Base-by-base conservation (phyloP, 164 flowering plant genomes). In the Sextonia rubra region DNA sequence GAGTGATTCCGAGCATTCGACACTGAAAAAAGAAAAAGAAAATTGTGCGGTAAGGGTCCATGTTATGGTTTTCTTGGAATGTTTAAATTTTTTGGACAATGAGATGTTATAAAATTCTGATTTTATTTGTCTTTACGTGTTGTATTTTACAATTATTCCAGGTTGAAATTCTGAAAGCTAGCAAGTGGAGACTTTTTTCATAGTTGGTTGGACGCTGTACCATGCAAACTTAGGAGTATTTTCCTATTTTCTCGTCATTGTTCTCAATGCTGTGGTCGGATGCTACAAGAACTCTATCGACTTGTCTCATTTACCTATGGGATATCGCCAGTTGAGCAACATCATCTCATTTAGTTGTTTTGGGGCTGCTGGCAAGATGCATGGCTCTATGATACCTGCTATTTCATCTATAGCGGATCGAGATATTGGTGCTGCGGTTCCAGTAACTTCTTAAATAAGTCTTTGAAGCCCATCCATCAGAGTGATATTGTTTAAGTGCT, bases 141-240 rank as follows among this genome's bases (percentile, higher is more conserved):
- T 37, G 8, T 73, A 70, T 12, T 30, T 70, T 29, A 3, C 9
- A 29, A 17, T 32, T 32, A 7, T 71, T 32, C n/a, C 88, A 91
- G 93, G 89, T 84, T 80, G 82, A 77, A 82, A 69, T 73, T 80
- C 79, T 81, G 74, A 78, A 64, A 72, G 76, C 74, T 69, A 64
- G 55, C 61, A 18, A 60, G 65, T 73, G 74, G 63, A 75, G 69
- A 66, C 64, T 79, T 77, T n/a, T 27, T 52, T 52, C n/a, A 52
- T 20, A 18, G 58, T 20, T 52, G 14, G 58, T 11, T 15, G 58
- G 17, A 20, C 7, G n/a, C 47, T 23, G 25, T 64, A 25, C 67
- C 44, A 55, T 77, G 83, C 77, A 73, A 83, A 75, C 77, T 56
- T 52, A 20, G 66, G 75, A 70, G 72, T 73, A 77, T 71, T 29